Conservation (phyloP, 345 rosid genomes). For the Eucalyptus shirleyi region DNA sequence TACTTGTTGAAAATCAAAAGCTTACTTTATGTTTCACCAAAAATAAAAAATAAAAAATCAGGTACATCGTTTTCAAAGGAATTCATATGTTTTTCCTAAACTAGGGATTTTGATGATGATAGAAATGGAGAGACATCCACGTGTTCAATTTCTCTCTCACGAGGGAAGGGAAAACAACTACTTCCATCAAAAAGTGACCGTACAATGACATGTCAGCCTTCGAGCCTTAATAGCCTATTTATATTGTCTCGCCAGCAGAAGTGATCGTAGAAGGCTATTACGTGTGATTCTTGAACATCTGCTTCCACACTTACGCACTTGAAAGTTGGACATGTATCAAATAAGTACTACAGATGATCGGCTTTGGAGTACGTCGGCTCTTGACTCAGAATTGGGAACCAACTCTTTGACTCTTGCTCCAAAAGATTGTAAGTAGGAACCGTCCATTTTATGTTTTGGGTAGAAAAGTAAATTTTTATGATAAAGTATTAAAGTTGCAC, state of each 20-base stretch:
- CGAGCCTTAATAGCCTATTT: background rate
- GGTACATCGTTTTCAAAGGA: background rate
- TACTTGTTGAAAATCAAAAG: background rate
- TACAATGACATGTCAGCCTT: background rate
- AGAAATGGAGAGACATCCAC: background rate
- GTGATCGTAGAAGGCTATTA: background rate
- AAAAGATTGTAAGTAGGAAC: background rate
- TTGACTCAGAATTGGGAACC: background rate
- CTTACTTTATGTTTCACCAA: background rate
- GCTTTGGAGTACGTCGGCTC: background rate
- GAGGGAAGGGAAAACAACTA: background rate
- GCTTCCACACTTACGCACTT: background rate
- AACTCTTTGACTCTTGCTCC: background rate
- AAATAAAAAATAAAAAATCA: background rate
- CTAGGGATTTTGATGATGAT: background rate
- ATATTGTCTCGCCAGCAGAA: background rate
- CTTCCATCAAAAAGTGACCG: background rate
- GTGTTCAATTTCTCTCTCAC: background rate
- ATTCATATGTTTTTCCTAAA: background rate
- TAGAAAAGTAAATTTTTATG: background rate
- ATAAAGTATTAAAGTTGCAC: background rate
- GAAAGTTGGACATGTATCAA: background rate
- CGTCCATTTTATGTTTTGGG: background rate
- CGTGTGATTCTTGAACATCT: background rate
- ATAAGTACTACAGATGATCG: background rate